Conservation (phyloP, 2,329 filamentous ascomycete species). For the Ophiosphaerella narmari region DNA sequence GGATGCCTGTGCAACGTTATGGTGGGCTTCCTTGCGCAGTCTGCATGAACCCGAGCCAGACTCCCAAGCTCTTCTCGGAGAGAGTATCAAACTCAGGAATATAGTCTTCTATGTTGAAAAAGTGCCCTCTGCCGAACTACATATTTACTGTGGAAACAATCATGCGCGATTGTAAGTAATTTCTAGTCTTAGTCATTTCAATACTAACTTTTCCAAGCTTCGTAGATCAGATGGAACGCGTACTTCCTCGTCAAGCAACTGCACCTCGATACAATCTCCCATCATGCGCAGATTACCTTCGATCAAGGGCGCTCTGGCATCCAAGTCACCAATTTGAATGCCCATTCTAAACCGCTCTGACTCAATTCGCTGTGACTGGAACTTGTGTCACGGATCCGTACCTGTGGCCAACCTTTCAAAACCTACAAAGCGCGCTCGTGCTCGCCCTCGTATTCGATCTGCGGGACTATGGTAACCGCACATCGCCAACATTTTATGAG, state of each 20-base stretch:
- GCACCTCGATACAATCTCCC: background rate
- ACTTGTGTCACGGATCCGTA: background rate
- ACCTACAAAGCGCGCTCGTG: background rate
- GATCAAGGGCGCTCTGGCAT: background rate
- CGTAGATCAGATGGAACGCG: background rate
- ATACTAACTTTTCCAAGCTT: background rate
- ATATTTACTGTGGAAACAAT: background rate
- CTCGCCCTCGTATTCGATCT: background rate
- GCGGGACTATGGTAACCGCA: background rate
- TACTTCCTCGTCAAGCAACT: background rate
- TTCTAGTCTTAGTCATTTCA: background rate
- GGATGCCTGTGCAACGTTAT: constrained; percentile 1
- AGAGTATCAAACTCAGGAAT: background rate
- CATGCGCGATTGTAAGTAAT: background rate
- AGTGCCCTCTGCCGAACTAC: background rate
- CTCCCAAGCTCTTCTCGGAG: background rate
- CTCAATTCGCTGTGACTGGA: background rate
- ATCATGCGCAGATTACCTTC: background rate
- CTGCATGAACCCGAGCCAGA: background rate
- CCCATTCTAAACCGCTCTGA: background rate
- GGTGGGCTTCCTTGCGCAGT: background rate
- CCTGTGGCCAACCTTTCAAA: background rate
- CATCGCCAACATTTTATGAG: background rate
- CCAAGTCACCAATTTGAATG: background rate
- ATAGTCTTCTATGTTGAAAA: constrained; percentile 1